Evolutionary conservation across 139 green algal genomes (phyloP).

Genomic region (Picocystis salinarum): DNA sequence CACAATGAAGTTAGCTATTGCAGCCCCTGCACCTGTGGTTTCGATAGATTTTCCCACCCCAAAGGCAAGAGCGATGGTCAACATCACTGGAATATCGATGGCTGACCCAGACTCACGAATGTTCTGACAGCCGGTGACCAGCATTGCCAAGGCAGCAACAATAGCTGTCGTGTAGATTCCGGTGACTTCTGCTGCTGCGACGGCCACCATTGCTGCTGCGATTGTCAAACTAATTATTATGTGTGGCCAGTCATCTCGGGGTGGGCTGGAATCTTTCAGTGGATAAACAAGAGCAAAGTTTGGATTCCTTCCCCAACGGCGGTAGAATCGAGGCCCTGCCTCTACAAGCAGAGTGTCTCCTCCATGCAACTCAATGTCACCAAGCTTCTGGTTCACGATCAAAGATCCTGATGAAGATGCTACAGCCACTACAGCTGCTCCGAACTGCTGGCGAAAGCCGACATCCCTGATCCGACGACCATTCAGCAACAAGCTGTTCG

Average conservation of each 20-base stretch:
- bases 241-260: constrained; percentile 27
- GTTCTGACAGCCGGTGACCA: constrained; percentile 36
- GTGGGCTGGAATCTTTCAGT: constrained; percentile 21
- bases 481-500: too few species aligned
- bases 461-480: constrained; percentile 40
- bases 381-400: constrained; percentile 15
- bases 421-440: constrained; percentile 56
- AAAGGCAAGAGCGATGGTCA: too few species aligned
- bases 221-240: constrained; percentile 24
- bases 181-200: constrained; percentile 11
- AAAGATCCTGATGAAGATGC: constrained; percentile 9
- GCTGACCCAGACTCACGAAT: neutral
- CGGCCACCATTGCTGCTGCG: constrained; percentile 27
- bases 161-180: constrained; percentile 23
- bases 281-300: constrained; percentile 34
- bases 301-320: constrained; percentile 15
- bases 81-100: neutral
- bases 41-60: too few species aligned
- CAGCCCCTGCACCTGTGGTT: too few species aligned
- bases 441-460: constrained; percentile 44
- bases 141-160: constrained; percentile 32
- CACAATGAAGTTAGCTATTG: too few species aligned
- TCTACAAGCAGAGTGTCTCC: constrained; percentile 42
- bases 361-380: constrained; percentile 27
- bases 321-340: constrained; percentile 21